Conservation (phyloP, 73 alveolate species). For the Urostyla sp. region DNA sequence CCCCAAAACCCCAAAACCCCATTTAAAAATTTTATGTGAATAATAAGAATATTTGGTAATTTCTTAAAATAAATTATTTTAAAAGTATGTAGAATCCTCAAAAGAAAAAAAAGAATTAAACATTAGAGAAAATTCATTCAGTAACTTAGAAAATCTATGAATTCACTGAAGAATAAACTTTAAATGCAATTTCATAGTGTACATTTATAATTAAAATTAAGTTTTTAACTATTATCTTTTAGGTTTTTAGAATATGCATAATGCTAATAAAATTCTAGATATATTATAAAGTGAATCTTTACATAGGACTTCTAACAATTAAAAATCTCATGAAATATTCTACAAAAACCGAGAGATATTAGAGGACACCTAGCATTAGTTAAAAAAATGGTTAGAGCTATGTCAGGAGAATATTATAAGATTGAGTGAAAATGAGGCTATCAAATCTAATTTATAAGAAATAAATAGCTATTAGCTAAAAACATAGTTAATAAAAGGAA, state of each 20-base stretch:
- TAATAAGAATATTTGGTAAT: too few species aligned
- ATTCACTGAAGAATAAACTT: conserved; percentile 10
- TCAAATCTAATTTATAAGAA: not conserved
- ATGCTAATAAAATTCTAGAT: not conserved
- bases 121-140: conserved; percentile 28
- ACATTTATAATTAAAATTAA: not conserved
- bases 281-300: not conserved
- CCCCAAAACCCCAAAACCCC: too few species aligned
- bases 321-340: conserved; percentile 4
- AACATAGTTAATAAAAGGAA: not conserved
- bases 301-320: not conserved
- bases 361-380: not conserved
- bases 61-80: too few species aligned
- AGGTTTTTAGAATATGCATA: conserved; percentile 24
- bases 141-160: not conserved
- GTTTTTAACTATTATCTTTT: not conserved
- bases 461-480: not conserved
- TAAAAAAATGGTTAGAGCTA: conserved; percentile 23
- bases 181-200: not conserved
- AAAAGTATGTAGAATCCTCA: too few species aligned
- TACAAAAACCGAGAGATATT: conserved; percentile 19
- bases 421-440: not conserved
- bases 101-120: not conserved
- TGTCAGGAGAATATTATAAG: conserved; percentile 8
- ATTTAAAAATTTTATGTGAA: too few species aligned